Conservation (phyloP, 129 eudicot species). For the Sambucus nigra region DNA sequence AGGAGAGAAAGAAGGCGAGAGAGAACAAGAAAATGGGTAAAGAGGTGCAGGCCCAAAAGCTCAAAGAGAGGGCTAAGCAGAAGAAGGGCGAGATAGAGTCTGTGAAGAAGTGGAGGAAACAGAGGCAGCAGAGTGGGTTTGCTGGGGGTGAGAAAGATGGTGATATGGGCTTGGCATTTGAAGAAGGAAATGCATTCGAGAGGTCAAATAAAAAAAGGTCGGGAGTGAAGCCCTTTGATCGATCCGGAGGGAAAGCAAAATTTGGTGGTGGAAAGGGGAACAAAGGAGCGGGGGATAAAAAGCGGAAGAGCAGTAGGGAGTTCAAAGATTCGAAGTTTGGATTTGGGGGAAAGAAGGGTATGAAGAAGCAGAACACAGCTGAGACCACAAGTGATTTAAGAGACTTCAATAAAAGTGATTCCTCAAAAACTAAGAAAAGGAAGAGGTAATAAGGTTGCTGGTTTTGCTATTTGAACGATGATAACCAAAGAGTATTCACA, state of each 20-base stretch:
- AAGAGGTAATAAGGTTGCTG: slow-evolving; percentile 29
- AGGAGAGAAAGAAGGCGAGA: slow-evolving; percentile 79
- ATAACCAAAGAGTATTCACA: neutral
- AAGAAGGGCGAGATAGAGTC: slow-evolving; percentile 79
- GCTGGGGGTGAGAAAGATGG: slow-evolving; percentile 40
- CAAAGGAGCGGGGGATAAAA: slow-evolving; percentile 39
- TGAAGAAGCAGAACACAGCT: slow-evolving; percentile 88
- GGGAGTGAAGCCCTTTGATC: slow-evolving; percentile 61
- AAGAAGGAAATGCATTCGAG: slow-evolving; percentile 46
- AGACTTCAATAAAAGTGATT: slow-evolving; percentile 38
- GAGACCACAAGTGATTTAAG: slow-evolving; percentile 67
- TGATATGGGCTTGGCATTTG: slow-evolving; percentile 55
- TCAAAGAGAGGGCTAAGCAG: slow-evolving; percentile 68
- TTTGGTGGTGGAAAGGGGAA: slow-evolving; percentile 52
- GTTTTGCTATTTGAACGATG: neutral
- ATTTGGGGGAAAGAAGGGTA: slow-evolving; percentile 81
- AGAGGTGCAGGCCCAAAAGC: slow-evolving; percentile 67
- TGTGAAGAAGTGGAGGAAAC: slow-evolving; percentile 95
- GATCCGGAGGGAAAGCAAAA: slow-evolving; percentile 74
- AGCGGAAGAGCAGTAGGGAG: slow-evolving; percentile 58
- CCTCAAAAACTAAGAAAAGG: slow-evolving; percentile 44
- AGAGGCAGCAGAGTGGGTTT: slow-evolving; percentile 75
- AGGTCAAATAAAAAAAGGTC: slow-evolving; percentile 50
- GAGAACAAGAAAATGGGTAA: slow-evolving; percentile 74
- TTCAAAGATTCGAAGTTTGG: slow-evolving; percentile 64